These are phyloP conservation scores for Agaricales sp. DNA, from an alignment of 1,284 basidiomycete genomes.

Conservation along the genomic window DNA sequence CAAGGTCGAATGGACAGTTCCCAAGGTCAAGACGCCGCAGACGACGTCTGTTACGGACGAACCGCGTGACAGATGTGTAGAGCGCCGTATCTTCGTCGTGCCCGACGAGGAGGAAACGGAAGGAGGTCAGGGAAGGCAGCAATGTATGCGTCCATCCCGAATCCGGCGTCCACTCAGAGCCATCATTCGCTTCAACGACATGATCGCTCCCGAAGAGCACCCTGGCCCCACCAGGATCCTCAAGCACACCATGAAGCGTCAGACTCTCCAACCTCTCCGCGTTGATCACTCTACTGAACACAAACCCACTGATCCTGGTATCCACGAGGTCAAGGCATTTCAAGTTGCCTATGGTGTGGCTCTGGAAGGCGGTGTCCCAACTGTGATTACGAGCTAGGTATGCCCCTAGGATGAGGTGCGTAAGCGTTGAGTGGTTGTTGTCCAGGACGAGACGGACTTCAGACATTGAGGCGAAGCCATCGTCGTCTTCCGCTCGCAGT, in stretches of 20 bases:
- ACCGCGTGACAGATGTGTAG: conserved; percentile 43
- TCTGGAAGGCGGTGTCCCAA: conserved; percentile 55
- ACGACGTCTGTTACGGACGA: conserved; percentile 34
- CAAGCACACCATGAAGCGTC: conserved; percentile 54
- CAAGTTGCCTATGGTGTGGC: conserved; percentile 47
- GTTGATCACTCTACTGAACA: conserved; percentile 50
- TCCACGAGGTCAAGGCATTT: conserved; percentile 59
- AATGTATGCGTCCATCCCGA: conserved; percentile 35
- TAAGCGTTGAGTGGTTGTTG: conserved; percentile 43
- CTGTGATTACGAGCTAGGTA: conserved; percentile 50
- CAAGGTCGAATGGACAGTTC: conserved; percentile 52
- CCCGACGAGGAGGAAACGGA: conserved; percentile 51
- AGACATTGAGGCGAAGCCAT: conserved; percentile 55
- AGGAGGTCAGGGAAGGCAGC: conserved; percentile 47
- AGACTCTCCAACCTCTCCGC: conserved; percentile 47
- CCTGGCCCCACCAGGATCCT: conserved; percentile 43
- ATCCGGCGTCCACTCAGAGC: no score
- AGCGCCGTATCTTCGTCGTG: conserved; percentile 45
- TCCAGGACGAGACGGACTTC: conserved; percentile 57
- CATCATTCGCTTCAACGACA: conserved; percentile 29
- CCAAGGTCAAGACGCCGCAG: conserved; percentile 49
- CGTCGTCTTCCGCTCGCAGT: conserved; percentile 56
- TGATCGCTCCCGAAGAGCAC: conserved; percentile 57
- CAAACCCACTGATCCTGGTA: conserved; percentile 50
- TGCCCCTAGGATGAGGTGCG: conserved; percentile 54